Evolutionary conservation across 2,329 filamentous ascomycete genomes (phyloP).

Genomic region (Mycosphaerella sp.): DNA sequence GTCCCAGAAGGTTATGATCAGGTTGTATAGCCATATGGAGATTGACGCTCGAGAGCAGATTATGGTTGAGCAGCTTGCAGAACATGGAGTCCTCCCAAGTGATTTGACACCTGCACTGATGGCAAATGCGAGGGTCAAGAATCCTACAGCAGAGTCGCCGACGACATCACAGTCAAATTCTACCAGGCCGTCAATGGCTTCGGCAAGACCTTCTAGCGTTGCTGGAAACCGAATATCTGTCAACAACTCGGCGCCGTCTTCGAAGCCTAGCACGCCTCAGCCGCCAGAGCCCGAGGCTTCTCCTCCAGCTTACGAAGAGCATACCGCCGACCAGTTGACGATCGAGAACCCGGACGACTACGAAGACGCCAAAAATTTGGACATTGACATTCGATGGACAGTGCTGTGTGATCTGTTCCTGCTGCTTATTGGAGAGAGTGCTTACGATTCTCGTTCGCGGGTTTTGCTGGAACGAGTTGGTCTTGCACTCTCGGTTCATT

Average conservation of each 20-base stretch:
- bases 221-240: constrained; percentile 18
- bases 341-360: constrained; percentile 79
- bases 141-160: constrained; percentile 49
- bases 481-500: constrained; percentile 70
- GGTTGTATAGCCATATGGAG: constrained; percentile 93
- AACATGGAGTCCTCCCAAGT: constrained; percentile 78
- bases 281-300: constrained; percentile 12
- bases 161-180: constrained; percentile 26
- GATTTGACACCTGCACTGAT: constrained; percentile 84
- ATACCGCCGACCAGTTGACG: constrained; percentile 66
- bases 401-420: constrained; percentile 94
- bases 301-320: constrained; percentile 54
- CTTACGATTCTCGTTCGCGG: constrained; percentile 85
- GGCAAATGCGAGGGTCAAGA: constrained; percentile 87
- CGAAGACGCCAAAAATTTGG: constrained; percentile 73
- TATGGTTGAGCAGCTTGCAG: constrained; percentile 96
- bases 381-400: constrained; percentile 96
- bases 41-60: constrained; percentile 85
- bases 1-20: constrained; percentile 97
- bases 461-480: constrained; percentile 78
- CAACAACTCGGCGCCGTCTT: constrained; percentile 13
- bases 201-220: constrained; percentile 21
- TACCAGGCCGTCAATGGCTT: constrained; percentile 29
- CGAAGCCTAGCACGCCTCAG: constrained; percentile 35
- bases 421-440: constrained; percentile 89